Evolutionary conservation across 768 basidiomycete species (phyloP).

Genomic region (Tricholoma sp.): DNA sequence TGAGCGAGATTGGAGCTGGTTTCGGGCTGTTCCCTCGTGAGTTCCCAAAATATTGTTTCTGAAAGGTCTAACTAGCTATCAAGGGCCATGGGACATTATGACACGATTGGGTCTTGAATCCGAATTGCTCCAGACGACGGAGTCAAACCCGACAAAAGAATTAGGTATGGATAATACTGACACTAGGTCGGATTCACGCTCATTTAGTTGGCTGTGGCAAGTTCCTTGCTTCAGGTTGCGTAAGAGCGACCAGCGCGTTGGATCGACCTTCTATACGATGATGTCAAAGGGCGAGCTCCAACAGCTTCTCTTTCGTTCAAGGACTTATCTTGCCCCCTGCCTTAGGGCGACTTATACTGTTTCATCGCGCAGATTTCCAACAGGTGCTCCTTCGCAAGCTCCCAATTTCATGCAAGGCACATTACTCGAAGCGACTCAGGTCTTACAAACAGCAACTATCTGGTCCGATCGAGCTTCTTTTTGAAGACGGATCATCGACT

Average conservation of each 20-base stretch:
- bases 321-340: neutral
- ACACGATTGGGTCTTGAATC: conserved; percentile 12
- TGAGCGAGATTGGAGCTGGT: conserved; percentile 35
- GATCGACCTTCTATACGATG: conserved; percentile 21
- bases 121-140: neutral
- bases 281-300: conserved; percentile 20
- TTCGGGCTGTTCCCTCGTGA: conserved; percentile 31
- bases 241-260: conserved; percentile 28
- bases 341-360: conserved; percentile 20
- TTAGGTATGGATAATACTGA: neutral
- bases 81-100: conserved; percentile 26
- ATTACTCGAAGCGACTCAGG: conserved; percentile 38
- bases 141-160: neutral
- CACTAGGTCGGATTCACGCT: neutral
- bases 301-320: neutral
- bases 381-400: conserved; percentile 37
- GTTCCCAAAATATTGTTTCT: conserved; percentile 30
- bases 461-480: conserved; percentile 25
- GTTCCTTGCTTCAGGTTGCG: conserved; percentile 23
- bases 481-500: conserved; percentile 41
- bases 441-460: conserved; percentile 29
- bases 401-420: conserved; percentile 25
- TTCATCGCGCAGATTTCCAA: conserved; percentile 51
- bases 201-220: neutral
- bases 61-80: conserved; percentile 29